Percentiles rank a stretch among this genome's conserved stretches.
Evolutionary conservation across 1,284 basidiomycete genomes (phyloP).

Genomic region (Moniliella sp.): DNA sequence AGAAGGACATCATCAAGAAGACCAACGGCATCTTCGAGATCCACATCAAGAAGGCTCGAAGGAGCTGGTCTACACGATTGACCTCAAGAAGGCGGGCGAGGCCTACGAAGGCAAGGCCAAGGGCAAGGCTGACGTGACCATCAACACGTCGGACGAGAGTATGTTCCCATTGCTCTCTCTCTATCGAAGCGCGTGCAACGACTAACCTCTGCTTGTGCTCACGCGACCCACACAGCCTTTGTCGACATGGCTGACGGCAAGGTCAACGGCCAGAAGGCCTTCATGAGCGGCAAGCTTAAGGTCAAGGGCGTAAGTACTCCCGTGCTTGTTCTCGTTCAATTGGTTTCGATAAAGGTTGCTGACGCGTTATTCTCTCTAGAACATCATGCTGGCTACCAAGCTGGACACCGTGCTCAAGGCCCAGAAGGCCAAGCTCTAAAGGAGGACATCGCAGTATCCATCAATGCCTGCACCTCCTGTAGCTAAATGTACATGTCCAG

Average conservation of each 20-base stretch:
- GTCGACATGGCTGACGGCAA: constrained; percentile 32
- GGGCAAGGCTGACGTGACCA: constrained; percentile 32
- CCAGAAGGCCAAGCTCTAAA: constrained; percentile 27
- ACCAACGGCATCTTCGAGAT: constrained; percentile 80
- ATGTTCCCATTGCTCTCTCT: not conserved
- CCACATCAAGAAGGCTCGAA: constrained; percentile 58
- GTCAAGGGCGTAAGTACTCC: too few relatives aligned
- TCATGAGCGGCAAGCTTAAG: constrained; percentile 32
- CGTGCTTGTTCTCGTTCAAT: too few relatives aligned
- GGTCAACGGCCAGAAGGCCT: constrained; percentile 34
- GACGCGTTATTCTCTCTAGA: too few relatives aligned
- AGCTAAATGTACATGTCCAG: too few relatives aligned
- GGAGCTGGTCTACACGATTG: constrained; percentile 56
- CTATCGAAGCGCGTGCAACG: too few relatives aligned
- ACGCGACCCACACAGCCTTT: too few relatives aligned
- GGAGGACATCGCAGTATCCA: too few relatives aligned
- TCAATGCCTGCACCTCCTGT: too few relatives aligned
- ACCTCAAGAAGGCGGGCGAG: constrained; percentile 57
- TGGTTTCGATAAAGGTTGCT: too few relatives aligned
- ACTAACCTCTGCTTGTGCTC: too few relatives aligned
- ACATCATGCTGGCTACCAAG: constrained; percentile 31
- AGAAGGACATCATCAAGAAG: constrained; percentile 65
- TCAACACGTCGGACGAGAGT: constrained; percentile 30
- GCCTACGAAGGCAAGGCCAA: constrained; percentile 33
- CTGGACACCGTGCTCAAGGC: constrained; percentile 25